Conservation (phyloP, 2,329 filamentous ascomycete species). For the Alternaria sp. region DNA sequence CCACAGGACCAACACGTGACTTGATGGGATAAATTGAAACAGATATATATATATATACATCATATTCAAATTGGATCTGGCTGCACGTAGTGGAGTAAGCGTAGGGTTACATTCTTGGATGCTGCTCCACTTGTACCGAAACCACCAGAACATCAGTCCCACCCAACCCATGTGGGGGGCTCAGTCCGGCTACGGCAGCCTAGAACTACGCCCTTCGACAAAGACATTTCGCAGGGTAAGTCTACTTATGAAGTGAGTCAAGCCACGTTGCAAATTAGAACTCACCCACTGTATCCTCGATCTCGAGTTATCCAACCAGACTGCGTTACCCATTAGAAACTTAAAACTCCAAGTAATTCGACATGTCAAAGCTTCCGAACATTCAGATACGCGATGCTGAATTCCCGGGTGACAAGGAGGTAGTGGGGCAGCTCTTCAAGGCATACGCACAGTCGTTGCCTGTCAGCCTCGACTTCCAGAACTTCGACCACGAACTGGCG, state of each 20-base stretch:
- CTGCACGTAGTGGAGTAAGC: too few species aligned
- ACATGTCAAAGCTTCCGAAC: not conserved
- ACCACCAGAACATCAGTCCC: not conserved
- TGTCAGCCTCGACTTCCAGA: slow-evolving; percentile 66
- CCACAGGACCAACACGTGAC: slow-evolving; percentile 20
- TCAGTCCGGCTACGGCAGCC: not conserved
- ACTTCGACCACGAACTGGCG: slow-evolving; percentile 62
- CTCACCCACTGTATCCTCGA: not conserved
- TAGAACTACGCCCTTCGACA: slow-evolving; percentile 1
- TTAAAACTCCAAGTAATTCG: not conserved
- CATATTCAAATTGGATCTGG: too few species aligned
- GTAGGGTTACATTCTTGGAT: too few species aligned
- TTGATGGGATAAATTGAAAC: not conserved
- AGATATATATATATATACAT: too few species aligned
- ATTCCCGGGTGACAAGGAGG: slow-evolving; percentile 54
- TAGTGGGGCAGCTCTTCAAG: slow-evolving; percentile 49
- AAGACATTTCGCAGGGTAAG: not conserved
- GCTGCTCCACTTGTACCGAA: not conserved
- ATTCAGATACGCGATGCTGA: slow-evolving; percentile 41
- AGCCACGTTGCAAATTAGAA: not conserved
- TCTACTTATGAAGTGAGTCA: not conserved
- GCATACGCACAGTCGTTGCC: slow-evolving; percentile 56
- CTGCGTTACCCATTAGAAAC: not conserved
- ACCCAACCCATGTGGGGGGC: not conserved
- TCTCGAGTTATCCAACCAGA: not conserved